Percentiles rank a stretch among this genome's conserved stretches.
Conservation (phyloP, 306 rosid genomes). For the Gynostemma pentaphyllum region DNA sequence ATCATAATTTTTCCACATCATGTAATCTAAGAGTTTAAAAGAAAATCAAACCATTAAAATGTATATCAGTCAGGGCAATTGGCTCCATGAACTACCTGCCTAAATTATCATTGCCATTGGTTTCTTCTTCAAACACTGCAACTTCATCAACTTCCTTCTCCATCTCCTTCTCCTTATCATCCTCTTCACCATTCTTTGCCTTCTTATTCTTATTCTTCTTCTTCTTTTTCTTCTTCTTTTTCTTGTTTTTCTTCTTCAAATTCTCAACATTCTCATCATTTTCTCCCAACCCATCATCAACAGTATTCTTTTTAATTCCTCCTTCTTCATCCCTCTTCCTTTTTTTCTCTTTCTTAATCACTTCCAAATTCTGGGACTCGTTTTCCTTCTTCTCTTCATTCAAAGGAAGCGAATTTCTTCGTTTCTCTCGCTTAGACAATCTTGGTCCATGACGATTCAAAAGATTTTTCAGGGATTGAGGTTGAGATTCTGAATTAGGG, state of each 20-base stretch:
- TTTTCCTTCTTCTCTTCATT: slow-evolving; percentile 6
- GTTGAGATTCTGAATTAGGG: slow-evolving; percentile 11
- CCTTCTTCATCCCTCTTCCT: slow-evolving; percentile 19
- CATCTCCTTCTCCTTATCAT: slow-evolving; percentile 16
- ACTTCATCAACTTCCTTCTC: slow-evolving; percentile 18
- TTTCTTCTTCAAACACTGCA: slow-evolving; percentile 16
- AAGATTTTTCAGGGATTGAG: slow-evolving; percentile 31
- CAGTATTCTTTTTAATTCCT: slow-evolving; percentile 23
- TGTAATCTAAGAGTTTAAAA: background rate
- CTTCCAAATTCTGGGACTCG: slow-evolving; percentile 13
- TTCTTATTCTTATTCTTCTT: slow-evolving; percentile 12
- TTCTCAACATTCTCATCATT: slow-evolving; percentile 18
- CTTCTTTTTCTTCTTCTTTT: slow-evolving; percentile 13
- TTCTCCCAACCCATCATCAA: slow-evolving; percentile 19
- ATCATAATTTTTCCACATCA: background rate
- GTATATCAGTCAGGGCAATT: background rate
- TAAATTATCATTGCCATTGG: slow-evolving; percentile 14
- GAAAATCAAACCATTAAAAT: background rate
- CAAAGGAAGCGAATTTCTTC: slow-evolving; percentile 30
- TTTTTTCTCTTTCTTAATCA: slow-evolving; percentile 8
- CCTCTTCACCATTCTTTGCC: slow-evolving; percentile 15
- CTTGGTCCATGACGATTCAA: slow-evolving; percentile 26
- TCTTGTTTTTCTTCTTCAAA: slow-evolving; percentile 22
- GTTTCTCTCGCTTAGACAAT: slow-evolving; percentile 74
- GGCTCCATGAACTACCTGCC: slow-evolving; percentile 31